Percentiles rank a stretch among this genome's conserved stretches.
phyloP scores from a whole-genome alignment of 2,329 filamentous ascomycete genomes.

The Xylaria sp. region DNA sequence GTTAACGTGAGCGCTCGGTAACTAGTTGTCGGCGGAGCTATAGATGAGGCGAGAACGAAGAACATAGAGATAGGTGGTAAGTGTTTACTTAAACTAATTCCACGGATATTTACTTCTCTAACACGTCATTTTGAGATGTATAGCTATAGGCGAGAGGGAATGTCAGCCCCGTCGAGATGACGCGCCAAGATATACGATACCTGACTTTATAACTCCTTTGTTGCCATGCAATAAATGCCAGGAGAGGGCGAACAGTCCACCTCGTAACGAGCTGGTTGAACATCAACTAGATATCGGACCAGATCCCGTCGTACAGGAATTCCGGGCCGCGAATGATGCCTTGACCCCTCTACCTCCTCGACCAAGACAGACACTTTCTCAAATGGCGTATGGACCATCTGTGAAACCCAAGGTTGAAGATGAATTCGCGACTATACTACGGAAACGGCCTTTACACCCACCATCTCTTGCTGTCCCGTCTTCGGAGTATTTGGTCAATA shows the following conservation, averaged over 20 bases:
- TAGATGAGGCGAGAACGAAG: not conserved
- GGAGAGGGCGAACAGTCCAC: not conserved
- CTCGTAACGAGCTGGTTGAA: not conserved
- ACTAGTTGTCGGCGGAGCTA: not conserved
- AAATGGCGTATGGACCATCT: not conserved
- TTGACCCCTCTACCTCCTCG: not conserved
- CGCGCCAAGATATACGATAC: not conserved
- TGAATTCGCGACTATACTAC: not conserved
- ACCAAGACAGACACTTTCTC: not conserved
- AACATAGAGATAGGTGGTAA: slow-evolving; percentile 3
- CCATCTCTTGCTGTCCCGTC: not conserved
- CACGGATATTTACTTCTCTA: not conserved
- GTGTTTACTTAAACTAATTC: not conserved
- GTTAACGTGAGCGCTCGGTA: not conserved
- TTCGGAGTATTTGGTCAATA: not conserved
- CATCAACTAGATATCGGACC: not conserved
- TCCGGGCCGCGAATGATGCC: not conserved
- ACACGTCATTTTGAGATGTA: not conserved
- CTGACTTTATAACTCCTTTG: not conserved
- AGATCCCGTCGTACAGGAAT: not conserved
- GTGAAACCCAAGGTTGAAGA: not conserved
- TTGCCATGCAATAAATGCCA: not conserved
- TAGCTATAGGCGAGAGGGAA: not conserved
- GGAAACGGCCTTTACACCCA: not conserved
- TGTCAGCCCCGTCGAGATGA: not conserved